phyloP scores from a whole-genome alignment of 2,329 filamentous ascomycete genomes.

The Alternaria burnsii region DNA sequence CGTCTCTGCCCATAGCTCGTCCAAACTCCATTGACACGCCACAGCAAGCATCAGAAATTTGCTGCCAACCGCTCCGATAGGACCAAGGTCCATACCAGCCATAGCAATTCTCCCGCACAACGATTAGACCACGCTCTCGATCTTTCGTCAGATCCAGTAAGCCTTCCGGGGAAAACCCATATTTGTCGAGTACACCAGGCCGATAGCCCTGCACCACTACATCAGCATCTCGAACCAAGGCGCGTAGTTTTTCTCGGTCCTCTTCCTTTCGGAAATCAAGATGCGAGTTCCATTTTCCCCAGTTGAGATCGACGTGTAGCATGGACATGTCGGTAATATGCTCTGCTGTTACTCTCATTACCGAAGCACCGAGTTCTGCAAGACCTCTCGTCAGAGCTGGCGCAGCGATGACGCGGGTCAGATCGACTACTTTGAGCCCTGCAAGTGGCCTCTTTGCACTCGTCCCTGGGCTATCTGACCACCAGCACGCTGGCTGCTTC shows the following conservation, averaged over 20 bases:
- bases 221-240: conserved; percentile 59
- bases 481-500: conserved; percentile 52
- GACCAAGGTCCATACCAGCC: conserved; percentile 61
- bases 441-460: conserved; percentile 52
- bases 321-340: conserved; percentile 53
- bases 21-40: conserved; percentile 60
- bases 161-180: conserved; percentile 55
- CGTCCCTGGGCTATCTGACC: conserved; percentile 48
- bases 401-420: conserved; percentile 60
- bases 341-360: conserved; percentile 56
- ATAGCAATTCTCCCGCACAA: conserved; percentile 63
- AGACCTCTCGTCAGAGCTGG: conserved; percentile 56
- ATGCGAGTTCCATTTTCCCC: conserved; percentile 60
- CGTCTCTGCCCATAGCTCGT: conserved; percentile 57
- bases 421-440: conserved; percentile 61
- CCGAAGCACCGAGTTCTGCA: conserved; percentile 58
- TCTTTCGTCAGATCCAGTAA: conserved; percentile 54
- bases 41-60: conserved; percentile 58
- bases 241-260: conserved; percentile 51
- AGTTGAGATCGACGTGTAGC: conserved; percentile 58
- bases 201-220: conserved; percentile 62
- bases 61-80: conserved; percentile 62
- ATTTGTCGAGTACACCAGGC: conserved; percentile 56
- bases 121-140: conserved; percentile 56
- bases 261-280: conserved; percentile 55